Conservation (phyloP, 768 basidiomycete genomes). For the Tylopilus sp. region DNA sequence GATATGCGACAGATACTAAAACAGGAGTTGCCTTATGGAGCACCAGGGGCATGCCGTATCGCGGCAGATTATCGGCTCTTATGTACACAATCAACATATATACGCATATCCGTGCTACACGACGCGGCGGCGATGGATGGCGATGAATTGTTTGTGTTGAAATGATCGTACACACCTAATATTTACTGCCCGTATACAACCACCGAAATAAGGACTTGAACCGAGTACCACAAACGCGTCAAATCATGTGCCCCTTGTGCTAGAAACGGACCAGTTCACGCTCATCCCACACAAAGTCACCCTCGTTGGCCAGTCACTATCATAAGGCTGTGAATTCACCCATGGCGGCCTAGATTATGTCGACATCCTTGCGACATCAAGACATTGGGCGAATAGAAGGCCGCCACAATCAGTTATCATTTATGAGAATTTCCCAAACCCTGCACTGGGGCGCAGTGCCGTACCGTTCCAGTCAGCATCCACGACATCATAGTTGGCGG, state of each 20-base stretch:
- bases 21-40: constrained; percentile 26
- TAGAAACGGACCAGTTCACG: background rate
- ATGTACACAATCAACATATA: constrained; percentile 21
- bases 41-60: constrained; percentile 26
- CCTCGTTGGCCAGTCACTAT: background rate
- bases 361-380: background rate
- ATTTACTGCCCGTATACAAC: background rate
- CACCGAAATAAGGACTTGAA: background rate
- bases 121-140: constrained; percentile 11
- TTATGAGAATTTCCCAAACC: constrained; percentile 11
- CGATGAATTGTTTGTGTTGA: background rate
- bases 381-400: background rate
- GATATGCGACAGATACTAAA: constrained; percentile 18
- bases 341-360: background rate
- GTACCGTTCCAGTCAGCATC: constrained; percentile 4
- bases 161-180: background rate
- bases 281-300: background rate
- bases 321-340: background rate
- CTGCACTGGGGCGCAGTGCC: background rate
- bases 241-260: too few species aligned
- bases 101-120: background rate
- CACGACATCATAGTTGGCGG: constrained; percentile 4
- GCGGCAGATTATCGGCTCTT: constrained; percentile 28
- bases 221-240: background rate
- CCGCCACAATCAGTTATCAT: constrained; percentile 11